Evolutionary conservation across 352 stramenopile genomes (phyloP).

Genomic region (Pythium apleroticum): DNA sequence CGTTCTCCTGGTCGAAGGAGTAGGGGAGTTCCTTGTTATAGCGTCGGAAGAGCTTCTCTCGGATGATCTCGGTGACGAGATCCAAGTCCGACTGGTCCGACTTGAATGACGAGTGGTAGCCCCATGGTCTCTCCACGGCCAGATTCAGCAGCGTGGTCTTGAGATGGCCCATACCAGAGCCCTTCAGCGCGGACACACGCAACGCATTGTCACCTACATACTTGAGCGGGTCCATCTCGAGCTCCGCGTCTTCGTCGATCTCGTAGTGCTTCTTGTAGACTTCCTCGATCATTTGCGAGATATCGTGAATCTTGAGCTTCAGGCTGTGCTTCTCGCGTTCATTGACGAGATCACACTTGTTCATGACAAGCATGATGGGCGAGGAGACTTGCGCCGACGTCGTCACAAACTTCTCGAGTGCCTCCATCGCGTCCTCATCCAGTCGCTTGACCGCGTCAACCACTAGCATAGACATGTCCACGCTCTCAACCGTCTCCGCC

Average conservation of each 20-base stretch:
- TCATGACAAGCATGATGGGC: conserved; percentile 86
- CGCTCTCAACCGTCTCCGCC: conserved; percentile 71
- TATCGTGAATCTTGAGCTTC: conserved; percentile 63
- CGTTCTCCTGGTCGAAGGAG: conserved; percentile 77
- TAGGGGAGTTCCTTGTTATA: conserved; percentile 89
- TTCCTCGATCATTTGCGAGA: conserved; percentile 82
- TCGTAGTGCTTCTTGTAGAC: conserved; percentile 74
- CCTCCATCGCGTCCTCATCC: conserved; percentile 73
- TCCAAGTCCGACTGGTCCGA: conserved; percentile 82
- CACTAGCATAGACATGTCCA: conserved; percentile 86
- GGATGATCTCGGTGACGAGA: conserved; percentile 86
- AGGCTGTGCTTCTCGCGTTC: conserved; percentile 55
- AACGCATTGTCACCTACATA: conserved; percentile 76
- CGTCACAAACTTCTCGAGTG: conserved; percentile 76
- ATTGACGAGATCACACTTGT: conserved; percentile 77
- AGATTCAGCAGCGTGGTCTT: conserved; percentile 65
- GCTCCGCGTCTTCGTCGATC: conserved; percentile 40
- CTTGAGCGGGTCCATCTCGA: conserved; percentile 59
- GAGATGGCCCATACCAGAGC: conserved; percentile 62
- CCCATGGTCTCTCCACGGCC: conserved; percentile 73
- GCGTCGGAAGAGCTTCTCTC: conserved; percentile 84
- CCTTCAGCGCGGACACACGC: conserved; percentile 78
- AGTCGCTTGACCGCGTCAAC: conserved; percentile 85
- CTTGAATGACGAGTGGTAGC: conserved; percentile 86
- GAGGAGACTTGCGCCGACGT: conserved; percentile 73